Conservation (phyloP, 768 basidiomycete species). For the Coprinopsis sp. region DNA sequence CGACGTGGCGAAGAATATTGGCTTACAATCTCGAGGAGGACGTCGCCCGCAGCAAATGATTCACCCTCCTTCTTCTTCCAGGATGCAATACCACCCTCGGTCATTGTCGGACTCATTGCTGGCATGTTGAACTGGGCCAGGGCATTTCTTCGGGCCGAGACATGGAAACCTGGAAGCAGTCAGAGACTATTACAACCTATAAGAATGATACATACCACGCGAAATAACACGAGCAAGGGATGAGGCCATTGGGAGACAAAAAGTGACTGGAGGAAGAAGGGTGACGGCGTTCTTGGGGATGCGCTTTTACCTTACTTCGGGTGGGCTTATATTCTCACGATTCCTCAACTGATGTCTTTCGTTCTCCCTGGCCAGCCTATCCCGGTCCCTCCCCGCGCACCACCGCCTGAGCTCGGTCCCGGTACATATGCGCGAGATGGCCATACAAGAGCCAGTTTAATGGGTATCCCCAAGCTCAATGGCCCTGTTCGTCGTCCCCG, state of each 20-base stretch:
- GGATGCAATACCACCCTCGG: constrained; percentile 93
- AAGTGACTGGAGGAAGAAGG: constrained; percentile 16
- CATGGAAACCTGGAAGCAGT: constrained; percentile 65
- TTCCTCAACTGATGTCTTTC: constrained; percentile 10
- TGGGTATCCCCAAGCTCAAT: constrained; percentile 57
- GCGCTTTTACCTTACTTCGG: constrained; percentile 24
- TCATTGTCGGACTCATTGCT: constrained; percentile 99
- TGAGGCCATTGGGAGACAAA: constrained; percentile 47
- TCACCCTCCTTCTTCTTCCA: constrained; percentile 99
- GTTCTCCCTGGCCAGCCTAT: constrained; percentile 82
- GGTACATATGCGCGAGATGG: constrained; percentile 67
- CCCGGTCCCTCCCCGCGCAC: constrained; percentile 43
- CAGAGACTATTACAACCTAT: not conserved
- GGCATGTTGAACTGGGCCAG: constrained; percentile 92
- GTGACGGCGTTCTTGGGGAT: constrained; percentile 11
- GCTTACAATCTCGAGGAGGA: constrained; percentile 90
- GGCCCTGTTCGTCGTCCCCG: constrained; percentile 57
- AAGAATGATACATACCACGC: constrained; percentile 47
- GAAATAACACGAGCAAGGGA: constrained; percentile 60
- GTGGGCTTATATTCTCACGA: constrained; percentile 8
- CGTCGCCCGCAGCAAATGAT: constrained; percentile 82
- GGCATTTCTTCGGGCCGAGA: constrained; percentile 71
- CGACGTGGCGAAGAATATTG: constrained; percentile 1
- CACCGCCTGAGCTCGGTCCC: constrained; percentile 52
- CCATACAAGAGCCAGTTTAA: constrained; percentile 62